A percentile compares a stretch with the other conserved stretches of the same genome.
phyloP scores from a whole-genome alignment of 305 asterid species.

The Ilex paraguariensis region DNA sequence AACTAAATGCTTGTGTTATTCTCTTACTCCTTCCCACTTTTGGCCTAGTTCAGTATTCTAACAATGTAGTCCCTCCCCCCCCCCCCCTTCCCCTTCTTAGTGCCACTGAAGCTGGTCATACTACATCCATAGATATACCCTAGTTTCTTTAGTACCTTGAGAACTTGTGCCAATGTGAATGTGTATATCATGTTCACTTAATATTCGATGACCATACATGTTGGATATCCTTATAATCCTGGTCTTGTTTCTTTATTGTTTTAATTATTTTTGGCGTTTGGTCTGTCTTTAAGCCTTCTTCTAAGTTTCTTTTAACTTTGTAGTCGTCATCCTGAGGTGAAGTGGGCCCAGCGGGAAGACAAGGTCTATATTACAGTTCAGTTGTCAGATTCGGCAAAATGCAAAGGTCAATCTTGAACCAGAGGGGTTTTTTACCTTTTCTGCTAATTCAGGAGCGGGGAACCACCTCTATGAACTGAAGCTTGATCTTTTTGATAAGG shows the following conservation, averaged over 20 bases:
- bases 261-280: background rate
- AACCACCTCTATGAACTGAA: slow-evolving; percentile 64
- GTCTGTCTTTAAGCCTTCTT: background rate
- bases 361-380: slow-evolving; percentile 71
- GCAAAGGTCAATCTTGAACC: slow-evolving; percentile 78
- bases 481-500: slow-evolving; percentile 64
- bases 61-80: too few relatives aligned
- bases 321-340: slow-evolving; percentile 86
- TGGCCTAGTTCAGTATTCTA: too few relatives aligned
- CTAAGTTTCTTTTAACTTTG: slow-evolving; percentile 10
- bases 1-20: too few relatives aligned
- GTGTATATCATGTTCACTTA: too few relatives aligned
- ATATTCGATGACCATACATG: too few relatives aligned
- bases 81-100: too few relatives aligned
- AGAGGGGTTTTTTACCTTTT: slow-evolving; percentile 70
- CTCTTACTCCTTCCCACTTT: too few relatives aligned
- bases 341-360: slow-evolving; percentile 91
- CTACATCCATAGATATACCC: too few relatives aligned
- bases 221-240: too few relatives aligned
- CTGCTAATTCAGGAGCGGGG: slow-evolving; percentile 70
- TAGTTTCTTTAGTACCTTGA: too few relatives aligned
- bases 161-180: too few relatives aligned
- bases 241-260: background rate
- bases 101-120: too few relatives aligned
- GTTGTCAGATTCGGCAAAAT: slow-evolving; percentile 69